These are phyloP conservation scores for Tympanopsis confertula DNA, from an alignment of 2,329 filamentous ascomycete genomes.

Conservation along the genomic window DNA sequence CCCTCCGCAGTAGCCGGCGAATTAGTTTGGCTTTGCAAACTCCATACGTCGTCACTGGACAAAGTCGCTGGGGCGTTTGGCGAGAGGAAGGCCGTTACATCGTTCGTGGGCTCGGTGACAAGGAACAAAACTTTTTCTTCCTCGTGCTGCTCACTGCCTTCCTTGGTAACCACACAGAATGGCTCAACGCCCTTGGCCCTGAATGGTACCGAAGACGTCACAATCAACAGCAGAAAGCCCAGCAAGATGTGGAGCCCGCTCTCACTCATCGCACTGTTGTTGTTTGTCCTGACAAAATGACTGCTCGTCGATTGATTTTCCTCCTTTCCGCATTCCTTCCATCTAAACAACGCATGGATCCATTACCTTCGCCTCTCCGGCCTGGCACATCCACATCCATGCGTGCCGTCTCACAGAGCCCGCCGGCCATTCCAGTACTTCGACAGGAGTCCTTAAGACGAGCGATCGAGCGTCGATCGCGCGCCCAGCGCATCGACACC, in stretches of 20 bases:
- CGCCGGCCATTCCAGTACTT: constrained; percentile 32
- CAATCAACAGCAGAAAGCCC: constrained; percentile 33
- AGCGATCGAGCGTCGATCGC: constrained; percentile 36
- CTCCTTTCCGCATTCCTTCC: constrained; percentile 45
- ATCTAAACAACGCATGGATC: constrained; percentile 25
- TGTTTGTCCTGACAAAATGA: constrained; percentile 45
- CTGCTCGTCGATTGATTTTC: constrained; percentile 43
- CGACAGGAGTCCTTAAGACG: constrained; percentile 39
- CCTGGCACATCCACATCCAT: constrained; percentile 29
- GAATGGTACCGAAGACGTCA: constrained; percentile 39
- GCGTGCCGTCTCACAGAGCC: constrained; percentile 37
- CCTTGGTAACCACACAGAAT: constrained; percentile 46
- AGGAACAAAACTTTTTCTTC: constrained; percentile 47
- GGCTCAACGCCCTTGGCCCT: constrained; percentile 40
- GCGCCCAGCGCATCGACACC: constrained; percentile 26
- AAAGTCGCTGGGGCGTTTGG: constrained; percentile 48
- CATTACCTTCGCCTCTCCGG: constrained; percentile 20
- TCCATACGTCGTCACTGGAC: constrained; percentile 41
- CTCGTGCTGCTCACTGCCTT: constrained; percentile 46
- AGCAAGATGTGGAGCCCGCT: constrained; percentile 29
- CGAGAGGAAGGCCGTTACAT: constrained; percentile 47
- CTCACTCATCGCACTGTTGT: constrained; percentile 42
- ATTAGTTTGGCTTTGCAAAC: constrained; percentile 41
- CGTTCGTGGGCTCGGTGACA: constrained; percentile 36
- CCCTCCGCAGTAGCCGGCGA: constrained; percentile 31